These are phyloP conservation scores for Leishmania tropica DNA, from an alignment of 208 protist genomes.

Conservation along the genomic window DNA sequence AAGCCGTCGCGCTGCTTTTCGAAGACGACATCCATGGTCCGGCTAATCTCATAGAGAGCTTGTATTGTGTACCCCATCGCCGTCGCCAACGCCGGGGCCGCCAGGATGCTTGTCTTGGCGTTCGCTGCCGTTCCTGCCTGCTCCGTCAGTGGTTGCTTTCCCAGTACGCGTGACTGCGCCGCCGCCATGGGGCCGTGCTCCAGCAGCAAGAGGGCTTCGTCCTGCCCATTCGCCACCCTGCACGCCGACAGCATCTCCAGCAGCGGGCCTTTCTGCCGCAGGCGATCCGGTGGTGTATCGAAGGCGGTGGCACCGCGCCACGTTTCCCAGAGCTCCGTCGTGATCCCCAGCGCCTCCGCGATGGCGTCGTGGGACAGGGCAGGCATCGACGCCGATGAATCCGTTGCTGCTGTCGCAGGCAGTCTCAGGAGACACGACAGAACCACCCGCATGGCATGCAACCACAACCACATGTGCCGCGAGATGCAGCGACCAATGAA, in stretches of 20 bases:
- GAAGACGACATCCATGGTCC: slow-evolving; percentile 26
- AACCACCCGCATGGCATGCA: slow-evolving; percentile 24
- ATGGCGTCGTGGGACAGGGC: neutral
- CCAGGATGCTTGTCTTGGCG: neutral
- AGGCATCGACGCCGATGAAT: slow-evolving; percentile 1
- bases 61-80: slow-evolving; percentile 32
- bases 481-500: slow-evolving; percentile 16
- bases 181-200: slow-evolving; percentile 9
- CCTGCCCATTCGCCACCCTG: slow-evolving; percentile 11
- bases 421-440: slow-evolving; percentile 12
- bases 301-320: slow-evolving; percentile 26
- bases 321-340: slow-evolving; percentile 16
- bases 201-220: slow-evolving; percentile 23
- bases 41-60: slow-evolving; percentile 32
- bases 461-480: slow-evolving; percentile 28
- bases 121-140: neutral
- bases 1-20: slow-evolving; percentile 35
- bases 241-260: slow-evolving; percentile 22
- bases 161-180: slow-evolving; percentile 16
- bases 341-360: slow-evolving; percentile 16
- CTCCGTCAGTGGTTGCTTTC: neutral
- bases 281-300: slow-evolving; percentile 25
- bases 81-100: slow-evolving; percentile 4
- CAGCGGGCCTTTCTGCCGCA: slow-evolving; percentile 15
- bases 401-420: neutral